Evolutionary conservation across 2,329 filamentous ascomycete genomes (phyloP), one percentile per base, ranked within the genome.

Genomic region (Dactylellina haptotyla): DNA sequence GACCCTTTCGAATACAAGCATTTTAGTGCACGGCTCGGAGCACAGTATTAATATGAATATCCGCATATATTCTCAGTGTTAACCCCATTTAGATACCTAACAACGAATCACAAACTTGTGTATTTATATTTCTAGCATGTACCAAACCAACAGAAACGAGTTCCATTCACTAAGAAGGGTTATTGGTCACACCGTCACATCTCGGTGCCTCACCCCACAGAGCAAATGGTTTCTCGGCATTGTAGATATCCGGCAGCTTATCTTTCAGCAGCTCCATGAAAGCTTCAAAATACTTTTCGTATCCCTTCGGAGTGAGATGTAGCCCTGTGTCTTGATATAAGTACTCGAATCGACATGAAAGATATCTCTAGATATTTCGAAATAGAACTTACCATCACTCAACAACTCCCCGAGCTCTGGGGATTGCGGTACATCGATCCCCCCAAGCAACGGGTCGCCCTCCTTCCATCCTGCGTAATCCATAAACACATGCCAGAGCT

Each of bases 401-500:
- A 89, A 81, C 59, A 87, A 80, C 23, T 81, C 80, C 23, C 81
- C 81, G 46, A 89, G 79, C 6, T 80, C 82, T 61, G 88, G 84
- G 78, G 88, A 89, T 53, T 84, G 76, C 79, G 87, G 79, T 81
- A 86, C 81, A 81, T 87, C 79, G 80, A 85, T 80, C 81, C 87
- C 83, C 80, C 93, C 85, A 12, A 83, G 80, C 26, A 89, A 78
- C 3, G 83, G 81, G 39, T 84, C 81, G 4, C 83, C 84, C 76
- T 81, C 81, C 14, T 83, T 79, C 82, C 86, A 88, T 0, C 84
- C 84, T 1, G 84, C 83, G 48, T 86, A 84, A 63, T 87, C 84
- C 88, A 96, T 91, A 77, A 97, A 85, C 0, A 87, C 87, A 73
- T 87, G 85, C 87, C 91, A 96, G 1, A 98, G 84, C 80, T 98